These are phyloP conservation scores for Yamadazyma ubonensis DNA, from an alignment of 805 yeast species.

Conservation along the genomic window DNA sequence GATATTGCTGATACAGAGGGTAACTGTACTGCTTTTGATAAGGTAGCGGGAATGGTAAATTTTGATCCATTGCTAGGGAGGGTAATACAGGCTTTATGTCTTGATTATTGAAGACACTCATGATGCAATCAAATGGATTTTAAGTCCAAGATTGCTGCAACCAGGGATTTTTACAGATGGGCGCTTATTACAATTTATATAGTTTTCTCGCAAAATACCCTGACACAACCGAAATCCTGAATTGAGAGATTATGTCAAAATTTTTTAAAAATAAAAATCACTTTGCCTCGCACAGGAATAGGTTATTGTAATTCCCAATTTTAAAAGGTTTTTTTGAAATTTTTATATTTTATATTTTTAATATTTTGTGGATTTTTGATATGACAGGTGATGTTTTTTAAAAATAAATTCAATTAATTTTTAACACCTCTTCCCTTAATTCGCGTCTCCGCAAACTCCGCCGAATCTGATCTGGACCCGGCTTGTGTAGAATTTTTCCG, in stretches of 20 bases:
- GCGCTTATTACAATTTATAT: constrained; percentile 2
- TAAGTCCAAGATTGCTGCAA: not conserved
- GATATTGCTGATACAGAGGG: constrained; percentile 4
- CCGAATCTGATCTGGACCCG: not conserved
- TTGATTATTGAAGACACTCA: constrained; percentile 13
- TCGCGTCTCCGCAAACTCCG: too few relatives aligned
- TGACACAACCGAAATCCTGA: constrained; percentile 5
- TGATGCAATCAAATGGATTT: constrained; percentile 1
- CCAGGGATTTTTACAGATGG: not conserved
- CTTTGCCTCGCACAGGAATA: not conserved
- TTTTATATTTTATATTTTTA: too few relatives aligned
- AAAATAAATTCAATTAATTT: too few relatives aligned
- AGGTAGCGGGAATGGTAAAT: not conserved
- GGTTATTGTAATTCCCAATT: not conserved
- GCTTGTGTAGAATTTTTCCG: not conserved
- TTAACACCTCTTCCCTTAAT: too few relatives aligned
- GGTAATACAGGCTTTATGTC: constrained; percentile 16
- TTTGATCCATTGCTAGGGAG: constrained; percentile 7
- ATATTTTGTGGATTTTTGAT: too few relatives aligned
- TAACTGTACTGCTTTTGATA: not conserved
- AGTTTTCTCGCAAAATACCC: not conserved
- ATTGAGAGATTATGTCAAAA: constrained; percentile 12
- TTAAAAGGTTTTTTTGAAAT: too few relatives aligned
- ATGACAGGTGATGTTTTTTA: too few relatives aligned
- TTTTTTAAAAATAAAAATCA: too few relatives aligned